Evolutionary conservation across 805 yeast genomes (phyloP).

Genomic region (Kregervanrija pseudodelftensis): DNA sequence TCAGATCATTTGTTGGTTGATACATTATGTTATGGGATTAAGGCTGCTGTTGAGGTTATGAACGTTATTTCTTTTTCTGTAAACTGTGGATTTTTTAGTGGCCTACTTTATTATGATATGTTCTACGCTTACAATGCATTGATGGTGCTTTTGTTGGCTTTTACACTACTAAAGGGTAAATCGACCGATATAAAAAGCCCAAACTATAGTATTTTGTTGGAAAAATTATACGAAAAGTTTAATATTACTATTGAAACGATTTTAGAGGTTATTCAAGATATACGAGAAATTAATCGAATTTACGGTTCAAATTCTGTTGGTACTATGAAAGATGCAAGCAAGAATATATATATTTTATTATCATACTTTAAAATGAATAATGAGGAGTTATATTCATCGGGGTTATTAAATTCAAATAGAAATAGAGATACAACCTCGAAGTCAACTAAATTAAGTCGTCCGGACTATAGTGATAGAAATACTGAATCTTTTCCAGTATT

Average conservation of each 20-base stretch:
- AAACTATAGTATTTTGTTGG: constrained; percentile 7
- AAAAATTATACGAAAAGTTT: constrained; percentile 4
- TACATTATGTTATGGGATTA: constrained; percentile 26
- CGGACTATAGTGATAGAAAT: too few relatives aligned
- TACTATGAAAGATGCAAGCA: constrained; percentile 27
- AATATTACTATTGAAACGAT: constrained; percentile 8
- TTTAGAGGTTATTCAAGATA: constrained; percentile 11
- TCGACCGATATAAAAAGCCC: constrained; percentile 1
- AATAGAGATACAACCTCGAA: too few relatives aligned
- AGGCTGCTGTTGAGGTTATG: constrained; percentile 25
- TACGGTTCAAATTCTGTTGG: constrained; percentile 17
- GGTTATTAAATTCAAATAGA: too few relatives aligned
- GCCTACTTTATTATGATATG: constrained; percentile 30
- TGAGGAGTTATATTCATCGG: not conserved
- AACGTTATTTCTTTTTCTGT: constrained; percentile 18
- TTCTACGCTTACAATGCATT: constrained; percentile 31
- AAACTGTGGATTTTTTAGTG: constrained; percentile 16
- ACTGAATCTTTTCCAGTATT: too few relatives aligned
- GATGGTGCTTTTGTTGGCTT: constrained; percentile 28
- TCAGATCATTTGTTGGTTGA: constrained; percentile 26
- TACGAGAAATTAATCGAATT: constrained; percentile 11
- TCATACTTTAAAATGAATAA: constrained; percentile 10
- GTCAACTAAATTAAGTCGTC: too few relatives aligned
- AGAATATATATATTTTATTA: constrained; percentile 24
- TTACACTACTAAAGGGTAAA: constrained; percentile 19